A percentile compares a stretch with the other conserved stretches of the same genome.
Conservation (phyloP, 176 grass and related monocot species). For the Leersia perrieri region DNA sequence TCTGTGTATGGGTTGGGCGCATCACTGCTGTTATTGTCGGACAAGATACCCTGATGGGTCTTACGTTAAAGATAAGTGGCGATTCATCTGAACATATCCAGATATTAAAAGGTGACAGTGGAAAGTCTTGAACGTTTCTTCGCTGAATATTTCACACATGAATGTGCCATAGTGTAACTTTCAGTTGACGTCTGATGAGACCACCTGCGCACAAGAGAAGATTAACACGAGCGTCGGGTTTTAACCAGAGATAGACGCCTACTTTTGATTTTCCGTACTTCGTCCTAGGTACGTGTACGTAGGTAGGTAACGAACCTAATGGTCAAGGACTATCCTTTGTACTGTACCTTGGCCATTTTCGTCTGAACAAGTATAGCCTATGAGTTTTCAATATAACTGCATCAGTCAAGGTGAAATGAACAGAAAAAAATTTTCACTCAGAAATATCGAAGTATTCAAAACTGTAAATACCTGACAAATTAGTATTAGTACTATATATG, state of each 20-base stretch:
- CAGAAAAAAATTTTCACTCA: neutral
- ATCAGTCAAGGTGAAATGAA: neutral
- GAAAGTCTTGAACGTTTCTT: neutral
- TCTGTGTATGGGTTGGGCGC: neutral
- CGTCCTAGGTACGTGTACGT: neutral
- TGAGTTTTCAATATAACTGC: neutral
- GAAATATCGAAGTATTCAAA: neutral
- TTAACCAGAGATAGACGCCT: neutral
- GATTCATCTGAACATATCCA: constrained; percentile 1
- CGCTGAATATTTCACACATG: neutral
- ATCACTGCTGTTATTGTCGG: neutral
- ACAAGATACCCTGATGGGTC: neutral
- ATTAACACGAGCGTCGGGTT: neutral
- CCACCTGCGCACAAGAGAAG: neutral
- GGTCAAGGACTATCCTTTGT: neutral
- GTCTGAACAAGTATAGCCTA: neutral
- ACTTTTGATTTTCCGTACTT: neutral
- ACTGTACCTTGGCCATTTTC: neutral
- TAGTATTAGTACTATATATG: neutral
- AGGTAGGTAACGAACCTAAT: neutral
- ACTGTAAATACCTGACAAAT: too few species aligned
- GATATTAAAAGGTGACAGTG: neutral
- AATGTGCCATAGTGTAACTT: neutral
- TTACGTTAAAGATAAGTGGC: neutral
- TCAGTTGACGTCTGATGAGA: neutral